Base-by-base conservation (phyloP, 1,284 basidiomycete species). In the Cystobasidium slooffiae region DNA sequence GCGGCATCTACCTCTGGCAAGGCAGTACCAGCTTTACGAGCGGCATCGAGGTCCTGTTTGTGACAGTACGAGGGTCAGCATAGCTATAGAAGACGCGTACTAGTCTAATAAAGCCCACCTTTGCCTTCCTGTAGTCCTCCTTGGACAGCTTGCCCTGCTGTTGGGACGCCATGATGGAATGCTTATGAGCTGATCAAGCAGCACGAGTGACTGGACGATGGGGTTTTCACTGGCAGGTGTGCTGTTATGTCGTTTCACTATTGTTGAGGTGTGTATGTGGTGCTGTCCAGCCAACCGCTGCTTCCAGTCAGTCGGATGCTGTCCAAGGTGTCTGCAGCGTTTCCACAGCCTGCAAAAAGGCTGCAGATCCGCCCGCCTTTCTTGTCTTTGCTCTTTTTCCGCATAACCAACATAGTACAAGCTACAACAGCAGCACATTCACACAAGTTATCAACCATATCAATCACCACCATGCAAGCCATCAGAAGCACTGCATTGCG, bases 1-100 rank as follows among this genome's bases (percentile, higher is more conserved):
- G 97, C 91, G 81, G 94, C 91, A 81, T 98, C 96, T 59, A 97
- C 85, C 62, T 93, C 95, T 47, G 95, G 93, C 24, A 95, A 93
- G 10, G 94, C 96, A 41, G 94, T 97, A 84, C 96, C 96, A 59
- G 96, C 96, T 85, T 97, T 98, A 76, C 96, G 73, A n/a, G 76
- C 76, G n/a, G 76, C 75, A 49, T 75, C 76, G 72, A 77, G 75
- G 59, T 58, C 59, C 76, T 64, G 69, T 12, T n/a, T n/a, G 24
- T 20, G 39, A n/a, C 14, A 46, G 12, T 9, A 47, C 20, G 62
- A 37, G 37, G 3, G 20, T 53, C 37, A 72, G 51, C 18, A 47
- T 43, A 5, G 5, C 7, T 41, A 8, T 12, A 9, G 14, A 6
- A 39, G 9, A 22, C 7, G 8, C 18, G 10, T 37, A n/a, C 12